Percentiles rank a stretch among this genome's conserved stretches.
These are phyloP conservation scores for Kwoniella botswanensis DNA, from an alignment of 768 basidiomycete species.

Conservation along the genomic window DNA sequence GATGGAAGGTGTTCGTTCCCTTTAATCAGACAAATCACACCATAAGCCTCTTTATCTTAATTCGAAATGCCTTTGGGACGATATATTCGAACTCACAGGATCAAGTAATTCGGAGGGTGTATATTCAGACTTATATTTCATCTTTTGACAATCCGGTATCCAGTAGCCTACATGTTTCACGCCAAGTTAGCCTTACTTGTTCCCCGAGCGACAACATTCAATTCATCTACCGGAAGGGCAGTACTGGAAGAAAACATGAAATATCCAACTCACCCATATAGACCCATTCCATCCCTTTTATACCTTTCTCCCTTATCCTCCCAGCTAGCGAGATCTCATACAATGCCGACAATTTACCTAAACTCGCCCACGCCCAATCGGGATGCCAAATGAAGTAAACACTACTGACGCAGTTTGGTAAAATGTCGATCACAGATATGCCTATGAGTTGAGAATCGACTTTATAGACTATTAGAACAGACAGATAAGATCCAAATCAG, in stretches of 20 bases:
- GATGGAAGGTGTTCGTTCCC: slow-evolving; percentile 80
- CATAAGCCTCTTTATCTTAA: not conserved
- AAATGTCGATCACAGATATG: slow-evolving; percentile 84
- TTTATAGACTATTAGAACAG: slow-evolving; percentile 63
- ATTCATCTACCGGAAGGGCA: not conserved
- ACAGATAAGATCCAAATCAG: too few species aligned
- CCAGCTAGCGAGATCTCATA: slow-evolving; percentile 75
- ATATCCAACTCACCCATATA: slow-evolving; percentile 76
- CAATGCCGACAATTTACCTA: slow-evolving; percentile 72
- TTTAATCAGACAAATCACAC: slow-evolving; percentile 49
- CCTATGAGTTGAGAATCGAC: slow-evolving; percentile 82
- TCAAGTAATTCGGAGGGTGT: slow-evolving; percentile 84
- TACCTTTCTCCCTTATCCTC: slow-evolving; percentile 76
- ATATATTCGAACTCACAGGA: slow-evolving; percentile 64
- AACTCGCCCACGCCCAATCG: slow-evolving; percentile 57
- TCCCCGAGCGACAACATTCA: not conserved
- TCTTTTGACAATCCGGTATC: slow-evolving; percentile 88
- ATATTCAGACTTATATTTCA: slow-evolving; percentile 96
- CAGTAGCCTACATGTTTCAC: slow-evolving; percentile 76
- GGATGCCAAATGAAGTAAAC: slow-evolving; percentile 89
- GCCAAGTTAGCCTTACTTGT: not conserved
- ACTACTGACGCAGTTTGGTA: slow-evolving; percentile 78
- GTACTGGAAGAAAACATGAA: not conserved
- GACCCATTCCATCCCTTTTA: slow-evolving; percentile 67
- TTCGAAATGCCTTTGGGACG: too few species aligned